Conservation (phyloP, 2,329 filamentous ascomycete genomes). For the Fonsecaea pugnacius region DNA sequence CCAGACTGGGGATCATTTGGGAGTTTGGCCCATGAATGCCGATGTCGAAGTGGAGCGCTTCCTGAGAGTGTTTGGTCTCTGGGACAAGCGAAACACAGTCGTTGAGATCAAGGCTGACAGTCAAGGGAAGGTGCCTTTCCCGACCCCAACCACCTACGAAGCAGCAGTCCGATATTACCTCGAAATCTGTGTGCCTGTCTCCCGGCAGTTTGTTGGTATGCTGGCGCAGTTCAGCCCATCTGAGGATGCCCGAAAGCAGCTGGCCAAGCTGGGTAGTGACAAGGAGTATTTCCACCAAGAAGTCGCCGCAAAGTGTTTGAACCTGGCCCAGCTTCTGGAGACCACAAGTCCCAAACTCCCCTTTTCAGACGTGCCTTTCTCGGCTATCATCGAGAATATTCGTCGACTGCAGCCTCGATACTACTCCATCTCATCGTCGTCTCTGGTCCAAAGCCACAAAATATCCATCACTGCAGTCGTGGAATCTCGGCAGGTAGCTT, state of each 20-base stretch:
- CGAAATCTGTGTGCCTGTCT: constrained; percentile 93
- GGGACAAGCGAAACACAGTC: constrained; percentile 76
- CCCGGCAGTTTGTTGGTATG: constrained; percentile 88
- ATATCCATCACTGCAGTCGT: constrained; percentile 97
- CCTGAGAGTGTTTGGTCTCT: constrained; percentile 74
- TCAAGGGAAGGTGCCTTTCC: constrained; percentile 96
- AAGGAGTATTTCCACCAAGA: constrained; percentile 94
- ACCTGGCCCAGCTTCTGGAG: constrained; percentile 83
- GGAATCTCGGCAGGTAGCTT: constrained; percentile 74
- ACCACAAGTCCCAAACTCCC: constrained; percentile 68
- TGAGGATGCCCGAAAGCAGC: constrained; percentile 81
- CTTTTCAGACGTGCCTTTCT: constrained; percentile 88
- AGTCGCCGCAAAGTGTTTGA: constrained; percentile 78
- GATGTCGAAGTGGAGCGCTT: constrained; percentile 91
- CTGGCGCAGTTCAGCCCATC: constrained; percentile 87
- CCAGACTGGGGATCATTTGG: constrained; percentile 95
- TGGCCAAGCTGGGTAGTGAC: constrained; percentile 84
- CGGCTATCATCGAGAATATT: constrained; percentile 87
- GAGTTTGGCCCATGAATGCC: constrained; percentile 94
- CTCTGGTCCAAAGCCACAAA: constrained; percentile 89
- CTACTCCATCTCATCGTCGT: constrained; percentile 99
- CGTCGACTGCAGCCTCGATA: constrained; percentile 96
- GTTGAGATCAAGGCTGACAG: constrained; percentile 89
- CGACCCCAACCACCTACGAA: constrained; percentile 94
- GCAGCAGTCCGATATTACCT: constrained; percentile 92